These are phyloP conservation scores for Microglena sp. DNA, from an alignment of 139 green algal species.

Conservation along the genomic window DNA sequence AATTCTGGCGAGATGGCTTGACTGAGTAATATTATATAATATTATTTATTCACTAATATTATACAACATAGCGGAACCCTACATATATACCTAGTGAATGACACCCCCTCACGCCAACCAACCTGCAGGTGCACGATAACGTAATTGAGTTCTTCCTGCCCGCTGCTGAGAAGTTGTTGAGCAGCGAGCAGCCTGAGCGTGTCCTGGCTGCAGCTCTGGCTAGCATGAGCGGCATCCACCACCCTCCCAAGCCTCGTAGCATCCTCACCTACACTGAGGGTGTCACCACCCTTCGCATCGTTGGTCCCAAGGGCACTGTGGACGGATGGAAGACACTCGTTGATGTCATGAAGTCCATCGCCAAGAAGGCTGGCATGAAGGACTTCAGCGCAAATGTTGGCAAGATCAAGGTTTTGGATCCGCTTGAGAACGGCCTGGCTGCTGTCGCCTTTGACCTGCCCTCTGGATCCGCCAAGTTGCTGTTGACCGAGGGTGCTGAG, in stretches of 20 bases:
- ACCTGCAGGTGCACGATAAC: conserved; percentile 40
- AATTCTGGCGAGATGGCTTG: no score
- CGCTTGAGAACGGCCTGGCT: conserved; percentile 7
- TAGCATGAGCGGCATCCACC: conserved; percentile 67
- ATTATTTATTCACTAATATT: no score
- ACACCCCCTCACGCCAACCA: no score
- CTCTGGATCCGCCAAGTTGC: conserved; percentile 10
- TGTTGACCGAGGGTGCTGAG: not conserved
- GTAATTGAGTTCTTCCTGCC: conserved; percentile 77
- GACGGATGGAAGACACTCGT: conserved; percentile 12
- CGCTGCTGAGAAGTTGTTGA: conserved; percentile 64
- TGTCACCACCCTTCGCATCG: conserved; percentile 14
- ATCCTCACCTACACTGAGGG: conserved; percentile 68
- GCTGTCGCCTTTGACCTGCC: conserved; percentile 82
- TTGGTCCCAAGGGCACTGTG: not conserved
- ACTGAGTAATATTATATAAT: no score
- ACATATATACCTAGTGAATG: no score
- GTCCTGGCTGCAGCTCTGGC: conserved; percentile 78
- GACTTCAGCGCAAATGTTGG: not conserved
- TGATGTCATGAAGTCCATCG: not conserved
- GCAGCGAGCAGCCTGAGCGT: conserved; percentile 34
- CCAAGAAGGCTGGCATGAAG: conserved; percentile 5
- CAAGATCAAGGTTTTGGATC: conserved; percentile 15
- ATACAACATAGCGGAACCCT: no score
- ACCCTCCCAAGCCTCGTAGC: conserved; percentile 50